phyloP scores from a whole-genome alignment of 139 green algal species.

The Nannochloris sp. region DNA sequence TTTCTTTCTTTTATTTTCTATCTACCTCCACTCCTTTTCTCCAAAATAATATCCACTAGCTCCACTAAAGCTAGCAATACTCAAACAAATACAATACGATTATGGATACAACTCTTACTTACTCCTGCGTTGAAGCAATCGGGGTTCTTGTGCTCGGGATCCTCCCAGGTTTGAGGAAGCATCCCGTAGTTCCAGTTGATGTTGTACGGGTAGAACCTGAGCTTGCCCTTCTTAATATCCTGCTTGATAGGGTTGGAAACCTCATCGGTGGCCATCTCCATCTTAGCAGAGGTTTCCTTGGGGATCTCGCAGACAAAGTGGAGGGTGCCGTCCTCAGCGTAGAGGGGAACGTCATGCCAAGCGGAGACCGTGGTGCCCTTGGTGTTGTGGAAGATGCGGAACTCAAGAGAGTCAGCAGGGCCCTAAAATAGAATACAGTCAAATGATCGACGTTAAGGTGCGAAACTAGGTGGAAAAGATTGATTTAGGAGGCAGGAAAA shows the following conservation, averaged over 20 bases:
- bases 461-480: too few relatives aligned
- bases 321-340: slow-evolving; percentile 69
- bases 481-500: not conserved
- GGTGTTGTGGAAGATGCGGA: slow-evolving; percentile 78
- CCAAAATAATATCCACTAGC: too few relatives aligned
- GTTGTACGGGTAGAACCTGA: slow-evolving; percentile 99
- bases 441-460: too few relatives aligned
- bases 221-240: slow-evolving; percentile 99
- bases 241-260: slow-evolving; percentile 96
- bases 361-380: slow-evolving; percentile 58
- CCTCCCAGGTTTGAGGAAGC: slow-evolving; percentile 97
- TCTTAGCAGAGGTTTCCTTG: slow-evolving; percentile 97
- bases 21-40: too few relatives aligned
- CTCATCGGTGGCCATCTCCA: slow-evolving; percentile 97
- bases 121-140: slow-evolving; percentile 47
- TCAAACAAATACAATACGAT: not conserved
- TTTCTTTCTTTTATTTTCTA: not conserved
- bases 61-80: too few relatives aligned
- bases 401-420: slow-evolving; percentile 62
- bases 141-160: slow-evolving; percentile 67
- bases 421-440: slow-evolving; percentile 65
- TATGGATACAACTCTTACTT: not conserved
- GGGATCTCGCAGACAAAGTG: slow-evolving; percentile 99
- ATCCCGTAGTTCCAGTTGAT: slow-evolving; percentile 99
- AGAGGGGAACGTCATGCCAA: slow-evolving; percentile 98